phyloP scores from a whole-genome alignment of 2,329 filamentous ascomycete species.

The Botrytis cinerea region DNA sequence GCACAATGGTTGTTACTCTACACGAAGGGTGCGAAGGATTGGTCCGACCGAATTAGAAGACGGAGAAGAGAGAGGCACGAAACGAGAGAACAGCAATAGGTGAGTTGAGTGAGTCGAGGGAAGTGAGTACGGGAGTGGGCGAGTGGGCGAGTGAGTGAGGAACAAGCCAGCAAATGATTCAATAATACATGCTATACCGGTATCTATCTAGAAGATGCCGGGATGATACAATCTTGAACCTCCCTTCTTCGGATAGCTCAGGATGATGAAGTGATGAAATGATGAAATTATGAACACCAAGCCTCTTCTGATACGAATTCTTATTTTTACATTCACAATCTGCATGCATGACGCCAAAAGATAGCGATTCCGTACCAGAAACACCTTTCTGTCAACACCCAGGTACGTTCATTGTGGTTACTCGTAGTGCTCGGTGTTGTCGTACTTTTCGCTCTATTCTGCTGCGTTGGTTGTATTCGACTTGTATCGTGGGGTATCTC shows the following conservation, averaged over 20 bases:
- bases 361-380: too few species aligned
- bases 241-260: neutral
- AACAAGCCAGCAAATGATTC: neutral
- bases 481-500: conserved; percentile 17
- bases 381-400: neutral
- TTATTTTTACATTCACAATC: too few species aligned
- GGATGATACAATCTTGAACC: neutral
- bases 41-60: neutral
- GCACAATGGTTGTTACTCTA: conserved; percentile 14
- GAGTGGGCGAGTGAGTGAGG: neutral
- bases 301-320: neutral
- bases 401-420: conserved; percentile 6
- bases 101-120: neutral
- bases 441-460: conserved; percentile 13
- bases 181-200: neutral
- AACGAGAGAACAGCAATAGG: neutral
- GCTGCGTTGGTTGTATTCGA: conserved; percentile 22
- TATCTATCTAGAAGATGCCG: neutral
- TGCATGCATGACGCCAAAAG: neutral
- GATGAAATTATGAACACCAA: neutral
- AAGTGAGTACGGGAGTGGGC: too few species aligned
- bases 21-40: conserved; percentile 13
- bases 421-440: conserved; percentile 8
- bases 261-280: neutral
- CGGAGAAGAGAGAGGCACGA: neutral